Conservation (phyloP, 176 grass and related monocot genomes). For the Elymus sibiricus region DNA sequence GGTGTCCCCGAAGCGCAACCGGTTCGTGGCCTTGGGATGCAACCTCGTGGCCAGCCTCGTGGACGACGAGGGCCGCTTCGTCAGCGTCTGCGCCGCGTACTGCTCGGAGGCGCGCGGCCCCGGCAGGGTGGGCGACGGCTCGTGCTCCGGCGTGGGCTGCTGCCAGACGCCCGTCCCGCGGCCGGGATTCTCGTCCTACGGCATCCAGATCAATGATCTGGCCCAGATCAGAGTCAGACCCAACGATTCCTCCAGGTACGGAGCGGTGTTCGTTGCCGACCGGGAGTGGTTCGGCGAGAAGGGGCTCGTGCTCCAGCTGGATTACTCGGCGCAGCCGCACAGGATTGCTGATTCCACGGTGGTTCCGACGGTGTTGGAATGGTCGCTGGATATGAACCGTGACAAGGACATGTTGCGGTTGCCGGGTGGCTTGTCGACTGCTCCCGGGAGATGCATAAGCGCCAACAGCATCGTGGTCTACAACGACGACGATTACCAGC, state of each 20-base stretch:
- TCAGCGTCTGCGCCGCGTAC: neutral
- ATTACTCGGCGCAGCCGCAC: neutral
- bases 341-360: neutral
- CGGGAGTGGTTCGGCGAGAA: neutral
- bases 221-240: neutral
- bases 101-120: neutral
- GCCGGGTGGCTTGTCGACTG: neutral
- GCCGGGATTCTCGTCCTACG: neutral
- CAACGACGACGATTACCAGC: neutral
- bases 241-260: neutral
- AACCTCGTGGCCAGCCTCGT: neutral
- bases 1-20: conserved; percentile 4
- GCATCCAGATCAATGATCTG: neutral
- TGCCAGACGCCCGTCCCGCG: conserved; percentile 18
- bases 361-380: neutral
- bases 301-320: neutral
- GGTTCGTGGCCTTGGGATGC: conserved; percentile 8
- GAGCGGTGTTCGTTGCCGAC: neutral
- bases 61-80: neutral
- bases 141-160: conserved; percentile 11
- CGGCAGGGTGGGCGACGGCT: neutral
- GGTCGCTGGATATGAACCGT: neutral
- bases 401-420: neutral
- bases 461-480: neutral
- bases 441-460: neutral